Evolutionary conservation across 192 early-diverging fungal genomes (phyloP).

Genomic region (Pilaira anomala): DNA sequence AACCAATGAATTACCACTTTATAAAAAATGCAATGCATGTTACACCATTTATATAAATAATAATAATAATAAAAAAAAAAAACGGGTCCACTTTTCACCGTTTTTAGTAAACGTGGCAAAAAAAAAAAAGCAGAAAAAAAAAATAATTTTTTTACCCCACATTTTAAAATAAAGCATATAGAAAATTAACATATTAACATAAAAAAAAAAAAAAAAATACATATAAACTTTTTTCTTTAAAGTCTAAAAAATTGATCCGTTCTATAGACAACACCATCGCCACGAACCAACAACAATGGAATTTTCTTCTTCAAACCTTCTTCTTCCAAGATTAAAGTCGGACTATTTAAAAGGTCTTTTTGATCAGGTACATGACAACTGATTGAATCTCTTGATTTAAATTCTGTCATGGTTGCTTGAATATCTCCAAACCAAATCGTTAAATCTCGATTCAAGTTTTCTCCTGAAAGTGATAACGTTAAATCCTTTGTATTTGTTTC

Average conservation of each 20-base stretch:
- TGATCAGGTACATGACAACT: slow-evolving; percentile 38
- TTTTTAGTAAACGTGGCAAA: no score
- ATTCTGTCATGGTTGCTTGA: slow-evolving; percentile 45
- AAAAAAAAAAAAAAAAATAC: no score
- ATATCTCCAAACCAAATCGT: slow-evolving; percentile 68
- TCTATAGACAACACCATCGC: slow-evolving; percentile 44
- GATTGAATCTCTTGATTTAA: slow-evolving; percentile 41
- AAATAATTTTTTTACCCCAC: no score
- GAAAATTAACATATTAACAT: no score
- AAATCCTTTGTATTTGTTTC: neutral
- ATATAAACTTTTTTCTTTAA: slow-evolving; percentile 1
- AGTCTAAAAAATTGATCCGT: slow-evolving; percentile 32
- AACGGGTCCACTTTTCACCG: no score
- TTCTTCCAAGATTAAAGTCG: slow-evolving; percentile 2
- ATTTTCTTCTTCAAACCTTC: slow-evolving; percentile 20
- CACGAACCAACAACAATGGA: slow-evolving; percentile 38
- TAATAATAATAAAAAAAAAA: no score
- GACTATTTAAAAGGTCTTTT: slow-evolving; percentile 23
- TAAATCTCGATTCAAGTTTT: slow-evolving; percentile 64
- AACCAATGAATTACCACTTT: no score
- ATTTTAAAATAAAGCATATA: no score
- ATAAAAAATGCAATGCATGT: no score
- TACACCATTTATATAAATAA: no score
- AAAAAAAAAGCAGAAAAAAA: no score
- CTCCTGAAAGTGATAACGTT: slow-evolving; percentile 58